A percentile compares a stretch with the other conserved stretches of the same genome.
These are phyloP conservation scores for Musa schizocarpa DNA, from an alignment of 176 grass and related monocot genomes.

Conservation along the genomic window DNA sequence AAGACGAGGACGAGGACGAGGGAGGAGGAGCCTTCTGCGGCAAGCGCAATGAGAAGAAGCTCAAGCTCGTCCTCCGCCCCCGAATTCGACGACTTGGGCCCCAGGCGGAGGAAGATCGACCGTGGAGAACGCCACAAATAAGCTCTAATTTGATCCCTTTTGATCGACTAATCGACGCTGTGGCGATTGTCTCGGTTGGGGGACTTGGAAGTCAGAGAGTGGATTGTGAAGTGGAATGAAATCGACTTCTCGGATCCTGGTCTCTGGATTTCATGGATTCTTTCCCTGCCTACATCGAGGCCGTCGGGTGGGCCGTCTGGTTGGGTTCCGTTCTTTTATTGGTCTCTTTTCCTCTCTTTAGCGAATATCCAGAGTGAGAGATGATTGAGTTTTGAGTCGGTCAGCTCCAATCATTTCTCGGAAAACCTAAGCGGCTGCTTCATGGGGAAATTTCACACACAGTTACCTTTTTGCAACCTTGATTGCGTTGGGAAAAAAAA, in stretches of 20 bases:
- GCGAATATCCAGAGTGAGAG: not conserved
- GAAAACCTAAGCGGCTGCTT: constrained; percentile 3
- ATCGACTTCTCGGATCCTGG: not conserved
- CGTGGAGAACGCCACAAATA: not conserved
- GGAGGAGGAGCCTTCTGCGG: not conserved
- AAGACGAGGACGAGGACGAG: not conserved
- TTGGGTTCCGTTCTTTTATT: constrained; percentile 8
- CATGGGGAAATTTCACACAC: constrained; percentile 10
- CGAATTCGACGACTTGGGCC: not conserved
- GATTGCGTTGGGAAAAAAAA: not conserved
- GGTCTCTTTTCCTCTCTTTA: constrained; percentile 2
- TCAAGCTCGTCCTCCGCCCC: constrained; percentile 1
- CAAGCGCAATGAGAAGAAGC: constrained; percentile 16
- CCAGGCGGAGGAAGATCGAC: not conserved
- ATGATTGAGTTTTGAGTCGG: constrained; percentile 25
- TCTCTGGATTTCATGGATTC: not conserved
- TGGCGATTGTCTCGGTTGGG: not conserved
- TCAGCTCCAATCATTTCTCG: constrained; percentile 27
- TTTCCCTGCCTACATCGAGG: not conserved
- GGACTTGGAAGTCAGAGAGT: not conserved
- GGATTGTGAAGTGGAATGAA: not conserved
- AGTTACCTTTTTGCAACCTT: not conserved
- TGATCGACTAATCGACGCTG: not conserved
- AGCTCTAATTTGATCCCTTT: not conserved
- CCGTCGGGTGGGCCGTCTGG: not conserved